A percentile compares a stretch with the other conserved stretches of the same genome.
These are phyloP conservation scores for Trichoderma pleuroti DNA, from an alignment of 2,329 filamentous ascomycete species.

Conservation along the genomic window DNA sequence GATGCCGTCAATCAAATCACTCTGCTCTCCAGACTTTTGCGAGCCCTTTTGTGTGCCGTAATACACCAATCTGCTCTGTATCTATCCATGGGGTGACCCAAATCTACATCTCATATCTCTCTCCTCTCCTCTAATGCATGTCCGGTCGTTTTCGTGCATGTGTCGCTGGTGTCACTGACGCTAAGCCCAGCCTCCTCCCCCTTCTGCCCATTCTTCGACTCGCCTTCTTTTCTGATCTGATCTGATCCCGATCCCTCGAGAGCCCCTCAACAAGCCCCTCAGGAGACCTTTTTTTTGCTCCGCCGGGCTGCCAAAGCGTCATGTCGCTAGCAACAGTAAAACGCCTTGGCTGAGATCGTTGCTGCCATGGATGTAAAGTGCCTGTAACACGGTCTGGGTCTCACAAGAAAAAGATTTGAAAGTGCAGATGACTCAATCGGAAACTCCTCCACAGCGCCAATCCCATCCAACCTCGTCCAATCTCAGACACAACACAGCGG, in stretches of 20 bases:
- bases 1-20: not conserved
- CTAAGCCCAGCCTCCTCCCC: not conserved
- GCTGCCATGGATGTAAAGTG: not conserved
- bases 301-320: not conserved
- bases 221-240: not conserved
- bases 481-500: not conserved
- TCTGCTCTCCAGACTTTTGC: not conserved
- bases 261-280: not conserved
- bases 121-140: not conserved
- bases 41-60: not conserved
- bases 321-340: not conserved
- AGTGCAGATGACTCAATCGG: not conserved
- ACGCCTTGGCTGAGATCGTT: slow-evolving; percentile 2
- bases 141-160: not conserved
- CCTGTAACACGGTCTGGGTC: not conserved
- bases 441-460: not conserved
- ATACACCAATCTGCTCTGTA: not conserved
- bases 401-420: not conserved
- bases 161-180: not conserved
- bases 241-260: not conserved
- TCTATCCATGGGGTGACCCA: not conserved
- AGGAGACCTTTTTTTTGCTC: not conserved
- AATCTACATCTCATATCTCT: not conserved
- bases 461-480: slow-evolving; percentile 1
- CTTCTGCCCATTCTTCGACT: not conserved